Conservation (phyloP, 2,329 filamentous ascomycete genomes). For the Fusarium bulbicola region DNA sequence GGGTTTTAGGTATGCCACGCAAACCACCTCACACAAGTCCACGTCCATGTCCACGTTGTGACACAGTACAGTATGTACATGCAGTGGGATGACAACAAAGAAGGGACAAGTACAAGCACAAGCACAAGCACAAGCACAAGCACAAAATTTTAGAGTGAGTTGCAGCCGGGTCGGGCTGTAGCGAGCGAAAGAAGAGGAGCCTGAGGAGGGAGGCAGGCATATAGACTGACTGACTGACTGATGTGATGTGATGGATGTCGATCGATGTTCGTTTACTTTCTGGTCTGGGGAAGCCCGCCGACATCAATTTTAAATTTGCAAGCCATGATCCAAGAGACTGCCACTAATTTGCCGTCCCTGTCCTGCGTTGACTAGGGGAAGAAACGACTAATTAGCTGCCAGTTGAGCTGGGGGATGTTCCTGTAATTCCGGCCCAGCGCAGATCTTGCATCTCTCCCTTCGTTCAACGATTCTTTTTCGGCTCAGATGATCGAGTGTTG, state of each 20-base stretch:
- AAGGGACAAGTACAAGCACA: neutral
- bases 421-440: constrained; percentile 39
- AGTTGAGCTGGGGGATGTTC: constrained; percentile 9
- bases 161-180: constrained; percentile 17
- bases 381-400: constrained; percentile 11
- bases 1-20: constrained; percentile 8
- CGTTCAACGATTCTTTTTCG: neutral
- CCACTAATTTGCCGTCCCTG: constrained; percentile 42
- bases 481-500: constrained; percentile 10
- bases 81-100: neutral
- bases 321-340: constrained; percentile 42
- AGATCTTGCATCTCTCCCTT: constrained; percentile 28
- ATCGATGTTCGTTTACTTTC: constrained; percentile 23
- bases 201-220: neutral
- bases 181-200: constrained; percentile 14
- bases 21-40: constrained; percentile 14
- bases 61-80: constrained; percentile 7
- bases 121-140: neutral
- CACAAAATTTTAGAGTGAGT: constrained; percentile 8
- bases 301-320: constrained; percentile 45
- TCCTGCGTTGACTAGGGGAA: constrained; percentile 28
- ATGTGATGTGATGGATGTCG: constrained; percentile 29
- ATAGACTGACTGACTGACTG: neutral
- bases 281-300: constrained; percentile 40
- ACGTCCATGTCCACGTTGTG: constrained; percentile 26